These are phyloP conservation scores for Aspergillus flavus DNA, from an alignment of 2,329 filamentous ascomycete genomes.

Conservation along the genomic window DNA sequence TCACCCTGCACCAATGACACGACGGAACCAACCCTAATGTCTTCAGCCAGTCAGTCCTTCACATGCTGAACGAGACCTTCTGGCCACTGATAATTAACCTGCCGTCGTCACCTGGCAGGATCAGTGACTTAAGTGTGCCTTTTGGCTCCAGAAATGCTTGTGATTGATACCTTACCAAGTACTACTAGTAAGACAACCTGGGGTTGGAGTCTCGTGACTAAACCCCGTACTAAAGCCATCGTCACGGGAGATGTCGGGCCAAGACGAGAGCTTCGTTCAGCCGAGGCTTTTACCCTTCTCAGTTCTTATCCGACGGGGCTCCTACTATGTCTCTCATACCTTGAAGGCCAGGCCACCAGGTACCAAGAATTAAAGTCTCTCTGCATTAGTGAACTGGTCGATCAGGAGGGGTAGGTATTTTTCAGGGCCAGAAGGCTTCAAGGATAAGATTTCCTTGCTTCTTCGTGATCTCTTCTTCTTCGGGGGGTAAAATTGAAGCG, in stretches of 20 bases:
- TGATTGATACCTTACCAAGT: neutral
- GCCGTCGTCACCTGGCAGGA: neutral
- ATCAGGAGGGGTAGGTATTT: neutral
- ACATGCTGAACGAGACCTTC: constrained; percentile 13
- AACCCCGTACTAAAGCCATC: neutral
- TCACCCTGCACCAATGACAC: constrained; percentile 13
- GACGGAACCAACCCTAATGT: constrained; percentile 7
- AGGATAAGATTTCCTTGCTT: neutral
- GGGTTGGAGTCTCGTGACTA: neutral
- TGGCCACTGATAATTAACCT: neutral
- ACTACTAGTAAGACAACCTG: neutral
- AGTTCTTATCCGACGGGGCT: neutral
- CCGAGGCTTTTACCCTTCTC: constrained; percentile 14
- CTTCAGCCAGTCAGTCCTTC: constrained; percentile 9
- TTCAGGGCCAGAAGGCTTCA: neutral
- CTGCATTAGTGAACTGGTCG: neutral
- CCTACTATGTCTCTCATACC: neutral
- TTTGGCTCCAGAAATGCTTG: neutral
- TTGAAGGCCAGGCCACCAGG: neutral
- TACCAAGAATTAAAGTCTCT: neutral
- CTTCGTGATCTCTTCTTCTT: neutral
- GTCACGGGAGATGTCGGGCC: constrained; percentile 13
- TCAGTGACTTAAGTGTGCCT: neutral
- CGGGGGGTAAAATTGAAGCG: neutral
- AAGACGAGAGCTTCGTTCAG: constrained; percentile 1